Evolutionary conservation across 1,284 basidiomycete species (phyloP).

Genomic region (Ustilago bromivora): DNA sequence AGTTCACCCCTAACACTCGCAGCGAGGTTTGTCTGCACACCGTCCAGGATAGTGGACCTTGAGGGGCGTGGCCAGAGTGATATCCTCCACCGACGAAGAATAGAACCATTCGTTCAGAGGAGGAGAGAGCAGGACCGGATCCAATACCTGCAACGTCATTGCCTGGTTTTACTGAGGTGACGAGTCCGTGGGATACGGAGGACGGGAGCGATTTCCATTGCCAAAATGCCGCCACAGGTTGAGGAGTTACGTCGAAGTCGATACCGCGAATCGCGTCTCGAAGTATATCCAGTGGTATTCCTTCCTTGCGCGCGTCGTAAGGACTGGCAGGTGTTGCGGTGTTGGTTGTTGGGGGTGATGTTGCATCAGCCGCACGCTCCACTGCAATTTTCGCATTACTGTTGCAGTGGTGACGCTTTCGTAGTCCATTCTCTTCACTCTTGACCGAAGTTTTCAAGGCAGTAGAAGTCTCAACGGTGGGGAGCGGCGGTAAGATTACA

Average conservation of each 20-base stretch:
- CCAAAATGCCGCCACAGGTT: constrained; percentile 28
- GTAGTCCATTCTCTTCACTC: background rate
- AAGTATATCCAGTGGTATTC: constrained; percentile 18
- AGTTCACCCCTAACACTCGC: constrained; percentile 39
- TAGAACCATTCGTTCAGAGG: constrained; percentile 31
- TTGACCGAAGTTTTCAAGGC: background rate
- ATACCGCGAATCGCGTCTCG: constrained; percentile 14
- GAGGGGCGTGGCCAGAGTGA: constrained; percentile 25
- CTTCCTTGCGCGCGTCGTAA: constrained; percentile 9
- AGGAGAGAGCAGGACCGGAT: constrained; percentile 15
- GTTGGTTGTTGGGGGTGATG: background rate
- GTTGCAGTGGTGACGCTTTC: background rate
- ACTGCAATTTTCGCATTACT: constrained; percentile 4
- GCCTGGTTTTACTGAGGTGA: constrained; percentile 37
- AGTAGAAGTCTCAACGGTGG: background rate
- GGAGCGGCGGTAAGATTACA: constrained; percentile 27
- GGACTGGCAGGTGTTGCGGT: constrained; percentile 14
- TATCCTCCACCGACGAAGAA: constrained; percentile 47
- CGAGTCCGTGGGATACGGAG: constrained; percentile 12
- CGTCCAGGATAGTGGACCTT: constrained; percentile 30
- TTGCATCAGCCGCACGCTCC: constrained; percentile 13
- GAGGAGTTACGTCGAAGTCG: constrained; percentile 9
- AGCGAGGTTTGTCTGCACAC: constrained; percentile 38
- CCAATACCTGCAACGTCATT: constrained; percentile 30
- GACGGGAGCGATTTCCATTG: constrained; percentile 37